Percentiles rank a stretch among this genome's conserved stretches.
phyloP scores from a whole-genome alignment of 2,329 filamentous ascomycete genomes.

The Sporothrix brunneoviolacea region DNA sequence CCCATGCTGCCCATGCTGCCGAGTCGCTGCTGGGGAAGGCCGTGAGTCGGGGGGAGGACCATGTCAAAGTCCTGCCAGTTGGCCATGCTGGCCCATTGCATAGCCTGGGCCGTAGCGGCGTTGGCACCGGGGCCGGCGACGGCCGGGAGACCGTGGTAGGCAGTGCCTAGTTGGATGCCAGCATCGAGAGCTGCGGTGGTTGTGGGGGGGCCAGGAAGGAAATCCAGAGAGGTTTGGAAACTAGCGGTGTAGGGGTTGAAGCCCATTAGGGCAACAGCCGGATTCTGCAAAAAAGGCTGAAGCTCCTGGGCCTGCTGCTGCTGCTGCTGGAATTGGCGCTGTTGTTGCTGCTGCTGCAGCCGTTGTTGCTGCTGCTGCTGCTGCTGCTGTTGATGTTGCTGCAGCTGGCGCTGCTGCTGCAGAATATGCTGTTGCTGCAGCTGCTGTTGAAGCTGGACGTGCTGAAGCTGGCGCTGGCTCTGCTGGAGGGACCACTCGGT shows the following conservation, averaged over 20 bases:
- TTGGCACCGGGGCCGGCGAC: constrained; percentile 42
- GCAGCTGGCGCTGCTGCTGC: constrained; percentile 44
- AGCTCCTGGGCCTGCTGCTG: constrained; percentile 33
- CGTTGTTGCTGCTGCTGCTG: constrained; percentile 24
- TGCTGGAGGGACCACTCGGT: constrained; percentile 58
- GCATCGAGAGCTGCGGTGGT: constrained; percentile 53
- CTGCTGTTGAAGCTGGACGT: constrained; percentile 39
- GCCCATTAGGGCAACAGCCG: constrained; percentile 40
- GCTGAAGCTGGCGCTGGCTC: constrained; percentile 41
- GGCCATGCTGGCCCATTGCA: constrained; percentile 58
- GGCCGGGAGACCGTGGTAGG: constrained; percentile 53
- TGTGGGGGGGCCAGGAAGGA: constrained; percentile 53
- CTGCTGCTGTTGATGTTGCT: constrained; percentile 38
- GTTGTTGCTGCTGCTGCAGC: constrained; percentile 23
- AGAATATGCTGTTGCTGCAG: constrained; percentile 33
- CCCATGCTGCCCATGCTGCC: constrained; percentile 36
- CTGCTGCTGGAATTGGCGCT: constrained; percentile 31
- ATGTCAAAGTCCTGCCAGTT: constrained; percentile 76
- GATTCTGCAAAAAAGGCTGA: constrained; percentile 50
- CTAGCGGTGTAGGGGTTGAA: constrained; percentile 46
- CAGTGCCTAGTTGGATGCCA: constrained; percentile 54
- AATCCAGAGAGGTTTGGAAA: constrained; percentile 53
- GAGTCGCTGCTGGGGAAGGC: constrained; percentile 28
- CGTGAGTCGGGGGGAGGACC: constrained; percentile 34
- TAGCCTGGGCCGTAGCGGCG: constrained; percentile 44